These are phyloP conservation scores for Kockiozyma suomiensis DNA, from an alignment of 805 yeast genomes.

Conservation along the genomic window DNA sequence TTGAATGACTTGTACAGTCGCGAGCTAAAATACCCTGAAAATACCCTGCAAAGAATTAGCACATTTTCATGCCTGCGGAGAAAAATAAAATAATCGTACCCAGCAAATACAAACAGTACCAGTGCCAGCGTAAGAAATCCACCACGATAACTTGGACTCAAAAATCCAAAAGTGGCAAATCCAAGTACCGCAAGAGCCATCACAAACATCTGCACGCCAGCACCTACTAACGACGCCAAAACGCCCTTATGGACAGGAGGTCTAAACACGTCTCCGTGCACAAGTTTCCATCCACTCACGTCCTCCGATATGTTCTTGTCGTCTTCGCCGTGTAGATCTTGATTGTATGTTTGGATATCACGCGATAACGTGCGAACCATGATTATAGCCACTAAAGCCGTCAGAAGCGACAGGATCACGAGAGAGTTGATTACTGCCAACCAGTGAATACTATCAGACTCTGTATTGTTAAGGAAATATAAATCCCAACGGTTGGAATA, in stretches of 20 bases:
- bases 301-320: conserved; percentile 37
- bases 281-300: conserved; percentile 55
- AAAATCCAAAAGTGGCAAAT: conserved; percentile 56
- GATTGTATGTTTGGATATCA: conserved; percentile 50
- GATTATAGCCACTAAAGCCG: conserved; percentile 67
- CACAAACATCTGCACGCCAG: conserved; percentile 73
- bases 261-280: conserved; percentile 56
- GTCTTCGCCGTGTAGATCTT: conserved; percentile 32
- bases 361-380: conserved; percentile 58
- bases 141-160: conserved; percentile 69
- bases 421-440: conserved; percentile 71
- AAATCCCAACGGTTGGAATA: conserved; percentile 75
- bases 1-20: conserved; percentile 59
- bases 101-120: conserved; percentile 65
- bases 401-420: conserved; percentile 61
- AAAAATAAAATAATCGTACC: conserved; percentile 42
- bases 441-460: conserved; percentile 68
- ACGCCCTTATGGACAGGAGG: conserved; percentile 54
- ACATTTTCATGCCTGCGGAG: neutral
- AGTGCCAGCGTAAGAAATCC: conserved; percentile 65
- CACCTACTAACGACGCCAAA: conserved; percentile 62
- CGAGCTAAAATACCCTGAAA: conserved; percentile 74
- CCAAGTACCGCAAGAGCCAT: conserved; percentile 57
- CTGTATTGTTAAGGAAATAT: conserved; percentile 60
- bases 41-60: conserved; percentile 40